A percentile compares a stretch with the other conserved stretches of the same genome.
These are phyloP conservation scores for Aeminium ludgeri DNA, from an alignment of 495 filamentous ascomycete species.

Conservation along the genomic window DNA sequence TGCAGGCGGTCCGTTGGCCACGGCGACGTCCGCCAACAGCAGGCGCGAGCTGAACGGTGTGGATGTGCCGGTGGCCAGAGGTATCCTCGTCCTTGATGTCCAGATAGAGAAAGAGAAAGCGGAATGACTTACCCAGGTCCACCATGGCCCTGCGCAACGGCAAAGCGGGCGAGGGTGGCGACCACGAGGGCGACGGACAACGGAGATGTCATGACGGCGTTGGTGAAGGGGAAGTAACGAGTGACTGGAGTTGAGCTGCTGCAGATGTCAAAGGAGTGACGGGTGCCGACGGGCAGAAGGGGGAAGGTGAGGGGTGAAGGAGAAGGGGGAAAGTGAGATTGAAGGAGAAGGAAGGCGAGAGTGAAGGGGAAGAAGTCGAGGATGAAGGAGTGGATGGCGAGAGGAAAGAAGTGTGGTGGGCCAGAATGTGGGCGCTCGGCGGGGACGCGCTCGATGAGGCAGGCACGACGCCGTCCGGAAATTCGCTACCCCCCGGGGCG, in stretches of 20 bases:
- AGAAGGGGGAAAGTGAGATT: not conserved
- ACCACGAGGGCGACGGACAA: not conserved
- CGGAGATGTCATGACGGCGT: not conserved
- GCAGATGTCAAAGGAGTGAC: not conserved
- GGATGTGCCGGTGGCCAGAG: too few species aligned
- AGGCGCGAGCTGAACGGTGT: too few species aligned
- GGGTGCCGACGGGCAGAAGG: too few species aligned
- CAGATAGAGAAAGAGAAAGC: not conserved
- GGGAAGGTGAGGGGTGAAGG: not conserved
- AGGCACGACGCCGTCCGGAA: too few species aligned
- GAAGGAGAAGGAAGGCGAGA: not conserved
- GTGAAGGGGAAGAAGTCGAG: not conserved
- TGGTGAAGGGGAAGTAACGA: constrained; percentile 5
- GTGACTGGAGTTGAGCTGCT: constrained; percentile 5
- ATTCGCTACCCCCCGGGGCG: too few species aligned
- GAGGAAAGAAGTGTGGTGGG: not conserved
- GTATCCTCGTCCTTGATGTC: too few species aligned
- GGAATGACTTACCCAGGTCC: not conserved
- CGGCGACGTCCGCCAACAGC: too few species aligned
- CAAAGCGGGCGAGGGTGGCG: not conserved
- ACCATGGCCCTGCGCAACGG: not conserved
- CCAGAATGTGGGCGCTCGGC: too few species aligned
- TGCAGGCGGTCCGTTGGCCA: too few species aligned
- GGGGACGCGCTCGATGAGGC: too few species aligned
- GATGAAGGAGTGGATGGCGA: not conserved